Evolutionary conservation across 169 alveolate species (phyloP), one percentile per base, ranked within the genome.

Genomic region (Plasmodium ovale): DNA sequence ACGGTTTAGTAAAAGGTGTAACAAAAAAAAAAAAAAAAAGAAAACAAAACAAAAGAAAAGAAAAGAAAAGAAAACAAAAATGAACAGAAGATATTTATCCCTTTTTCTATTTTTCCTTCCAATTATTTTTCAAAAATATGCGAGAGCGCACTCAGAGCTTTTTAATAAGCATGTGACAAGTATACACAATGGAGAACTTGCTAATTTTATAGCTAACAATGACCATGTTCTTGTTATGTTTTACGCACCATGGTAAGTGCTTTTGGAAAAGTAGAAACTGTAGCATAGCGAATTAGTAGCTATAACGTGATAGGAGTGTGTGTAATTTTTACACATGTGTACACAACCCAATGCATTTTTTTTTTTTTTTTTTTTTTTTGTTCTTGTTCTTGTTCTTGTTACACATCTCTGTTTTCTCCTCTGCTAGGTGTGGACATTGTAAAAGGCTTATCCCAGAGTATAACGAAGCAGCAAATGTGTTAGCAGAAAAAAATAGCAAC

Each of bases 361-460:
- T 54, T 49, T 51, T 0, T 51, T 1, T 47, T 58, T n/a, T 12
- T 72, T 59, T 31, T 4, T 0, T 37, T 60, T n/a, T 33, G 1
- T 3, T 1, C n/a, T 25, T 54, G 12, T 14, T 16, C 1, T 58
- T 12, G 3, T 21, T n/a, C n/a, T n/a, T n/a, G n/a, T n/a, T n/a
- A n/a, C n/a, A n/a, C n/a, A n/a, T n/a, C n/a, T n/a, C n/a, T n/a
- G n/a, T n/a, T n/a, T n/a, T n/a, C n/a, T 33, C 10, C 29, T 3
- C 2, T n/a, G 54, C 2, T 47, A 94, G 96, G 96, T 92, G 96
- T 87, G 96, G 96, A 68, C 98, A 97, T 90, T 97, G 99, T 91
- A 96, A 98, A 94, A 87, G 94, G 39, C 90, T 97, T 51, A 98
- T 98, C 56, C 99, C 99, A 23, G 99, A 97, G 72, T 97, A 96